Evolutionary conservation across 2,329 filamentous ascomycete species (phyloP).

Genomic region (Monilinia laxa): DNA sequence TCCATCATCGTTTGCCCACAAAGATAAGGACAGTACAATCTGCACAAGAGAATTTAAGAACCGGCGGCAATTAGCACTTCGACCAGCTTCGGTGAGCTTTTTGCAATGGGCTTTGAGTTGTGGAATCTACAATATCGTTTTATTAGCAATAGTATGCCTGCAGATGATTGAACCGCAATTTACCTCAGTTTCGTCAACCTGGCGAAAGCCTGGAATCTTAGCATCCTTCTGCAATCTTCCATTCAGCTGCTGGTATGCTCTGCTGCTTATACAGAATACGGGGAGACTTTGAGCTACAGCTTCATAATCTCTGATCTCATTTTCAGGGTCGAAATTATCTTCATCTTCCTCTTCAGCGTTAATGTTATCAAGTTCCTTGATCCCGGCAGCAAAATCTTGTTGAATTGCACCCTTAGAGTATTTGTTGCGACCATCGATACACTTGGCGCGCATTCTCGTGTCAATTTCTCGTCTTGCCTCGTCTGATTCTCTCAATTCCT

Average conservation of each 20-base stretch:
- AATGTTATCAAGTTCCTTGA: constrained; percentile 60
- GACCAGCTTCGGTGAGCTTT: constrained; percentile 53
- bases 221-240: constrained; percentile 55
- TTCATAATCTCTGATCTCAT: constrained; percentile 58
- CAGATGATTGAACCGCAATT: constrained; percentile 7
- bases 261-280: constrained; percentile 64
- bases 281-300: constrained; percentile 55
- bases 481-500: constrained; percentile 41
- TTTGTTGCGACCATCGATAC: constrained; percentile 56
- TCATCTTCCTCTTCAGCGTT: constrained; percentile 51
- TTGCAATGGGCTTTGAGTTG: constrained; percentile 50
- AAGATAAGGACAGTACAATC: constrained; percentile 51
- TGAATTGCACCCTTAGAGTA: constrained; percentile 56
- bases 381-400: constrained; percentile 58
- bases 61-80: constrained; percentile 45
- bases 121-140: constrained; percentile 26
- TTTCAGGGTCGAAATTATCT: constrained; percentile 53
- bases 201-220: constrained; percentile 52
- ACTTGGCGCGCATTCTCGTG: constrained; percentile 41
- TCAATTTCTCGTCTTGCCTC: constrained; percentile 39
- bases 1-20: constrained; percentile 51
- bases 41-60: constrained; percentile 54
- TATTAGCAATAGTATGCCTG: background rate
- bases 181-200: constrained; percentile 53
- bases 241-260: constrained; percentile 62